Base-by-base conservation (phyloP, 2,329 filamentous ascomycete species). In the Microthyrium microscopicum region DNA sequence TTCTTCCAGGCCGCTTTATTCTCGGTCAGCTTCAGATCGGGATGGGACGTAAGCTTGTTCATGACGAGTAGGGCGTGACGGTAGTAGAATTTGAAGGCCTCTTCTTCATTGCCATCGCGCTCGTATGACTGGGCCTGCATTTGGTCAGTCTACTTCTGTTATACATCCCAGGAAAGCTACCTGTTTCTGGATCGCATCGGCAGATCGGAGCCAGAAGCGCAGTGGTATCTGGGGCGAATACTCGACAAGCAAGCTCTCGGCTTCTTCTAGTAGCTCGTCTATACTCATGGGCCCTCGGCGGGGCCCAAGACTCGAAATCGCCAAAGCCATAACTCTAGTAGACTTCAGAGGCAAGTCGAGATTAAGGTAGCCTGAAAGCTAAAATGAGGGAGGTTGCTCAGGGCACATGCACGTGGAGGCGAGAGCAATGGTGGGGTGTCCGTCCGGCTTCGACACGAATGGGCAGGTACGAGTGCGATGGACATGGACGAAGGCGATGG, bases 21-120 rank as follows among this genome's bases (percentile, higher is more conserved):
- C 22, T 77, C 70, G 7, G 70, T 65, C 5, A 72, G 66, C 43
- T 70, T 77, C 29, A 71, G 71, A 36, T 89, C 73, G 2, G 87
- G 84, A 45, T 95, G 89, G 2, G 61, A 66, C 1, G 70, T 66
- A 6, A 98, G 63, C 34, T 77, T 68, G 5, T 82, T 70, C 19
- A 93, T 61, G 17, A 93, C 70, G n/a, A 98, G 72, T 34, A 77
- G 68, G 7, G 83, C 83, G 56, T 92, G 84, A 44, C 89, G 75
- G 51, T 89, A 82, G n/a, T 92, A 70, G 38, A 95, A 73, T 35
- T 94, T 68, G 53, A 92, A 98, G 4, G 87, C 81, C 49, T 89
- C 78, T 45, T 84, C 73, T 42, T 83, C 73, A 55, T 94, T 85
- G 46, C 77, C 77, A 54, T 95, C 87, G 26, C 70, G 68, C 46